These are phyloP conservation scores for Delonix regia DNA, from an alignment of 306 rosid genomes.

Conservation along the genomic window DNA sequence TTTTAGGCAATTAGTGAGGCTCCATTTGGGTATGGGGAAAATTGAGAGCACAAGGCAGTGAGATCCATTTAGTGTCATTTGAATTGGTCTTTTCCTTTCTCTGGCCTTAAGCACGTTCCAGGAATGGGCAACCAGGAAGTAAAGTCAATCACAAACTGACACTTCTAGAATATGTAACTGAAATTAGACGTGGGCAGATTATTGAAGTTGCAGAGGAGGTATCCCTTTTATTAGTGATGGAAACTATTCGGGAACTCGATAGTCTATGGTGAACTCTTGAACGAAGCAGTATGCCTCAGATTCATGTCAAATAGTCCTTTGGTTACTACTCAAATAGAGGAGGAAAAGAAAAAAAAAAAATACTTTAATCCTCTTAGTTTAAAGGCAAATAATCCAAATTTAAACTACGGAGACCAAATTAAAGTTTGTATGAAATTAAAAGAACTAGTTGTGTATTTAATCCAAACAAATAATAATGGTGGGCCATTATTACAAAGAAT, in stretches of 20 bases:
- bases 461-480: constrained; percentile 19
- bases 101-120: neutral
- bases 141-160: neutral
- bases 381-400: too few relatives aligned
- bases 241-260: neutral
- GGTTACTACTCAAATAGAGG: too few relatives aligned
- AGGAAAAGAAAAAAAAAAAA: too few relatives aligned
- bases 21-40: constrained; percentile 12
- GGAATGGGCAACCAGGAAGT: neutral
- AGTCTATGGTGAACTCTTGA: neutral
- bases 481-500: constrained; percentile 44
- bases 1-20: neutral
- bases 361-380: too few relatives aligned
- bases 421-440: too few relatives aligned
- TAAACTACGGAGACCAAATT: too few relatives aligned
- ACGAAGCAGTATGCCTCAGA: neutral
- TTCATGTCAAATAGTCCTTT: too few relatives aligned
- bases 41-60: neutral
- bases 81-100: neutral
- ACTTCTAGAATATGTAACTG: neutral
- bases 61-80: neutral
- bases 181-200: neutral
- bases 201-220: neutral
- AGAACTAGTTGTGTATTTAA: too few relatives aligned
- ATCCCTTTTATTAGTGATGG: neutral